These are phyloP conservation scores for Euclidium syriacum DNA, from an alignment of 345 rosid species.

Conservation along the genomic window DNA sequence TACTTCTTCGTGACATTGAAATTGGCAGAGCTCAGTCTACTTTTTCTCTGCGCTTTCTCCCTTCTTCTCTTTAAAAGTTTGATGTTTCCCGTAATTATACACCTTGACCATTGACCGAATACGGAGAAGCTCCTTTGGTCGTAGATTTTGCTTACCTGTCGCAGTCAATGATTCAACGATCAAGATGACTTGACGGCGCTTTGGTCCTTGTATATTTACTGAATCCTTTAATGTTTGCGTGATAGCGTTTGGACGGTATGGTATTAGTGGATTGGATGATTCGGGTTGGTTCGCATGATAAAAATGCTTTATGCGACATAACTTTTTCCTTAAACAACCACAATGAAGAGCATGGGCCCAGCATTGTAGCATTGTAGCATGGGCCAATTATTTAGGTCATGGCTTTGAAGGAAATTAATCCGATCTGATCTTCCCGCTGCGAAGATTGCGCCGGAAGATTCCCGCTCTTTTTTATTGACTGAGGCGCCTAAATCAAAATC, in stretches of 20 bases:
- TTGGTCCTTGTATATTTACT: not conserved
- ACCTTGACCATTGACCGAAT: not conserved
- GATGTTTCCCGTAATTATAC: not conserved
- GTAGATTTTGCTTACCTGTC: not conserved
- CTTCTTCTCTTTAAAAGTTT: not conserved
- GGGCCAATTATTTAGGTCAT: not conserved
- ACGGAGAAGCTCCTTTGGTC: not conserved
- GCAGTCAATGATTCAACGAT: slow-evolving; percentile 14
- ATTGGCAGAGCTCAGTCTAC: not conserved
- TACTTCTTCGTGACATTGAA: slow-evolving; percentile 31
- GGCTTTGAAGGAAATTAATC: not conserved
- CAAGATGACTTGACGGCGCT: slow-evolving; percentile 3
- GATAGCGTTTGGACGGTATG: too few relatives aligned
- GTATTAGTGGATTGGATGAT: too few relatives aligned
- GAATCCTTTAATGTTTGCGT: too few relatives aligned
- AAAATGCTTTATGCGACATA: too few relatives aligned
- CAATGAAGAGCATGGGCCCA: too few relatives aligned
- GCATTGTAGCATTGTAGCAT: not conserved
- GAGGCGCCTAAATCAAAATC: slow-evolving; percentile 13
- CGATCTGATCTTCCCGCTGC: not conserved
- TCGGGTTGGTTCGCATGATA: too few relatives aligned
- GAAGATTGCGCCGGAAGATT: not conserved
- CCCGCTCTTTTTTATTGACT: slow-evolving; percentile 13
- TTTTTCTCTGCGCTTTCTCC: not conserved
- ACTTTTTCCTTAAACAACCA: too few relatives aligned